Conservation (phyloP, 352 stramenopile species). For the Pythium monospermum region DNA sequence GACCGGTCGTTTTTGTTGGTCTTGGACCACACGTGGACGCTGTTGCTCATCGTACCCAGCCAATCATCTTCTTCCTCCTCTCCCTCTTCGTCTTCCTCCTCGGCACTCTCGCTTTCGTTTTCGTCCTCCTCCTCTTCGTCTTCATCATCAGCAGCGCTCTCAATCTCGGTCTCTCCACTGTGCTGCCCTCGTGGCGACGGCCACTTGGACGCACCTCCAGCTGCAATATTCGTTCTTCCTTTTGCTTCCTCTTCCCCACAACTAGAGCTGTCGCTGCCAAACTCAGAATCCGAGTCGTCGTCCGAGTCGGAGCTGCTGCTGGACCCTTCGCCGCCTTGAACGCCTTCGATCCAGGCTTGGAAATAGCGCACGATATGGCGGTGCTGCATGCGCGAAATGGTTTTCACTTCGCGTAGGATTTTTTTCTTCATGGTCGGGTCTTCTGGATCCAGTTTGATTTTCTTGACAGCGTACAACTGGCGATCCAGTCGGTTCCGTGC, state of each 20-base stretch:
- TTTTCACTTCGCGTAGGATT: slow-evolving; percentile 93
- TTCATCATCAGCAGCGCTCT: slow-evolving; percentile 14
- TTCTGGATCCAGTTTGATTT: slow-evolving; percentile 78
- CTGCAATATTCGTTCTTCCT: no score
- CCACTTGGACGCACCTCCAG: no score
- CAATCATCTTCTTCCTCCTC: slow-evolving; percentile 82
- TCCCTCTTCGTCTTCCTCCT: slow-evolving; percentile 29
- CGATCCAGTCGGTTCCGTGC: slow-evolving; percentile 77
- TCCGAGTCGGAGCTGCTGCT: slow-evolving; percentile 15
- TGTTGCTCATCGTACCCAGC: slow-evolving; percentile 64
- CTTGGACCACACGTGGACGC: slow-evolving; percentile 55
- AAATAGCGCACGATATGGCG: slow-evolving; percentile 96
- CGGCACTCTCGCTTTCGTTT: slow-evolving; percentile 47
- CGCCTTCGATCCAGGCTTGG: slow-evolving; percentile 85
- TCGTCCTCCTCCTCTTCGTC: slow-evolving; percentile 33
- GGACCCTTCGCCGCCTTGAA: slow-evolving; percentile 34
- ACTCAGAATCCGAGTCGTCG: slow-evolving; percentile 34
- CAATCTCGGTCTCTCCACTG: slow-evolving; percentile 2
- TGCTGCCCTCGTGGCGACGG: not conserved
- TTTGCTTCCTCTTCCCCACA: not conserved
- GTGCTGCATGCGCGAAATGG: slow-evolving; percentile 95
- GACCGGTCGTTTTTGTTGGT: slow-evolving; percentile 39
- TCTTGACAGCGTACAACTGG: slow-evolving; percentile 85
- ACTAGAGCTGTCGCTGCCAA: slow-evolving; percentile 17
- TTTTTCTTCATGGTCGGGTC: slow-evolving; percentile 94